These are phyloP conservation scores for Syzygium jambos DNA, from an alignment of 345 rosid species.

Conservation along the genomic window DNA sequence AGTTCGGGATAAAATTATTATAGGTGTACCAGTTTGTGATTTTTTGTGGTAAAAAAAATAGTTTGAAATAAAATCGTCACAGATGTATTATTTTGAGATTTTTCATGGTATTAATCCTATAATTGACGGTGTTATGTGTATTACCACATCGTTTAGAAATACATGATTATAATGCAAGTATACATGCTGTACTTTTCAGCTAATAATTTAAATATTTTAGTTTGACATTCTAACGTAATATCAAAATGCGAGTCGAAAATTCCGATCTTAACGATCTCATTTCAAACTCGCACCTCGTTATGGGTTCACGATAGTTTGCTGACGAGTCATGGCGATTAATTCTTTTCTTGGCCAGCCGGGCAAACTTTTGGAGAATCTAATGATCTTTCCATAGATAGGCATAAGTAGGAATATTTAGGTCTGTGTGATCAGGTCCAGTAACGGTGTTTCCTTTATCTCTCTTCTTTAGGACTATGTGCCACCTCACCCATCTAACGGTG, in stretches of 20 bases:
- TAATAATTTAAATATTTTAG: background rate
- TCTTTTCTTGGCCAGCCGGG: background rate
- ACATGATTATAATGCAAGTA: background rate
- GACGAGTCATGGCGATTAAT: background rate
- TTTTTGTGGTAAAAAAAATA: no score
- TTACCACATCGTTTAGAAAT: background rate
- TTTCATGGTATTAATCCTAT: no score
- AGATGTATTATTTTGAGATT: no score
- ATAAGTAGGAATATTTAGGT: background rate
- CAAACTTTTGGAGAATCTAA: background rate
- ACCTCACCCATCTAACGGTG: background rate
- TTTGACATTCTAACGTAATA: background rate
- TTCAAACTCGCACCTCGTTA: background rate
- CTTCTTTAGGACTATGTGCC: background rate
- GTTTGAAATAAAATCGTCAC: no score
- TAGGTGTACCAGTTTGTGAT: no score
- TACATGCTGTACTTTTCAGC: background rate
- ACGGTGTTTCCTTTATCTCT: background rate
- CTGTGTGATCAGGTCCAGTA: background rate
- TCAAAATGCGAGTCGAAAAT: background rate
- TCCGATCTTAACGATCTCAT: background rate
- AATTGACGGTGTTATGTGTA: background rate
- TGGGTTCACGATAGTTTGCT: background rate
- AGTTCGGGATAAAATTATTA: no score
- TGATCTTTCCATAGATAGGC: background rate